A percentile compares a stretch with the other conserved stretches of the same genome.
phyloP scores from a whole-genome alignment of 1,284 basidiomycete species.

The Golubevia pallescens region DNA sequence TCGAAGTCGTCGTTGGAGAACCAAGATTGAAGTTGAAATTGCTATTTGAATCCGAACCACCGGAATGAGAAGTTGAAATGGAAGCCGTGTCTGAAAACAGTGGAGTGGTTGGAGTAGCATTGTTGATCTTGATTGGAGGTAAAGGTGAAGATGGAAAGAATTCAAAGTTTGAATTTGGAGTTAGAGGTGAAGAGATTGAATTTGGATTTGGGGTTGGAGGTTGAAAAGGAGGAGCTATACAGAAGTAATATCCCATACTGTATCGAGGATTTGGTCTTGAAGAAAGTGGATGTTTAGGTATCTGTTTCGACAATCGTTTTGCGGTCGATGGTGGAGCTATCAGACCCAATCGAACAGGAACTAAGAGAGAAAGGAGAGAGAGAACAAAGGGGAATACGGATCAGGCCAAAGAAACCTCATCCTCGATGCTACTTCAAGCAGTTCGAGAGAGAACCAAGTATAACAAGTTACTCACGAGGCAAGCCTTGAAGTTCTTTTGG shows the following conservation, averaged over 20 bases:
- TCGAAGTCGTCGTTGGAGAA: background rate
- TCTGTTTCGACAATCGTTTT: conserved; percentile 1
- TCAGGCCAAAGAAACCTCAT: too few relatives aligned
- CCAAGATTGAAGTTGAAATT: background rate
- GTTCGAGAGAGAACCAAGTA: too few relatives aligned
- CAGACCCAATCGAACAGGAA: conserved; percentile 38
- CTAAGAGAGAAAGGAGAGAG: too few relatives aligned
- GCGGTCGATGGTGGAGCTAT: conserved; percentile 22
- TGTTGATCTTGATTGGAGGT: background rate
- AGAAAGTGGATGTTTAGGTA: background rate
- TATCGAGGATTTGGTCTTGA: conserved; percentile 13
- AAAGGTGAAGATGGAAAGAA: conserved; percentile 1
- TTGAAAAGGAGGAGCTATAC: conserved; percentile 25
- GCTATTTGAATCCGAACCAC: conserved; percentile 1
- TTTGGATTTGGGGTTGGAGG: background rate
- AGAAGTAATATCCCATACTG: conserved; percentile 40
- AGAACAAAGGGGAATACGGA: too few relatives aligned
- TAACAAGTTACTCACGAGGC: too few relatives aligned
- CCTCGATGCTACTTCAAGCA: too few relatives aligned
- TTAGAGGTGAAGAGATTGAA: conserved; percentile 1
- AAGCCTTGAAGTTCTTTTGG: too few relatives aligned
- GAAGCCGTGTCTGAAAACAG: conserved; percentile 11
- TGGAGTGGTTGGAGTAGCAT: background rate
- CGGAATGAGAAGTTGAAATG: background rate
- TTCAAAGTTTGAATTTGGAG: conserved; percentile 1